These are phyloP conservation scores for Fusarium heterosporum DNA, from an alignment of 2,329 filamentous ascomycete genomes.

Conservation along the genomic window DNA sequence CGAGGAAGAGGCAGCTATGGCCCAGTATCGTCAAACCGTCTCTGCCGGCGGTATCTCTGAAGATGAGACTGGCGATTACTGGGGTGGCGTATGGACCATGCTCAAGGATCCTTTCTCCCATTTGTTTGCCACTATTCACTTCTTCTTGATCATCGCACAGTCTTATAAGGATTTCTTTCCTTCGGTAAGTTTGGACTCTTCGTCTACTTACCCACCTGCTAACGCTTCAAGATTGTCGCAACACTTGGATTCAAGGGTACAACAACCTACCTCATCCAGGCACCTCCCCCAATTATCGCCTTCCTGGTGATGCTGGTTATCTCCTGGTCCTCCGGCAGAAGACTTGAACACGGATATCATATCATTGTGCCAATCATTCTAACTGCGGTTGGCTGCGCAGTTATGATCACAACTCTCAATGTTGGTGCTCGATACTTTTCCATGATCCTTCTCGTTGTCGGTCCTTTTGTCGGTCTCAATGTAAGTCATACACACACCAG, in stretches of 20 bases:
- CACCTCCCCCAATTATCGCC: conserved; percentile 57
- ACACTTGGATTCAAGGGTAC: conserved; percentile 47
- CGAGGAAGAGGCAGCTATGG: conserved; percentile 55
- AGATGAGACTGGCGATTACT: conserved; percentile 55
- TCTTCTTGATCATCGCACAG: conserved; percentile 57
- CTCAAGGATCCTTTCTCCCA: conserved; percentile 54
- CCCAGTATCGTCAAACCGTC: conserved; percentile 52
- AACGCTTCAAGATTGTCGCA: conserved; percentile 41
- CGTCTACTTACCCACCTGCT: accelerated
- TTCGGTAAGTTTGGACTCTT: conserved; percentile 41
- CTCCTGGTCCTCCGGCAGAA: conserved; percentile 55
- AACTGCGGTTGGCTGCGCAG: conserved; percentile 54
- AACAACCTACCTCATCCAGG: conserved; percentile 56
- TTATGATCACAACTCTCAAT: conserved; percentile 56
- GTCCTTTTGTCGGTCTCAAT: conserved; percentile 55
- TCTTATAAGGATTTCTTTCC: conserved; percentile 59
- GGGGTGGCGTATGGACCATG: conserved; percentile 52
- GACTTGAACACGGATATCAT: conserved; percentile 56
- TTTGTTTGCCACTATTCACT: conserved; percentile 55
- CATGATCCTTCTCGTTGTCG: conserved; percentile 55
- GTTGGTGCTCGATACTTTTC: conserved; percentile 57
- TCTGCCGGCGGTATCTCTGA: conserved; percentile 52
- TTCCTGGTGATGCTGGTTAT: conserved; percentile 53
- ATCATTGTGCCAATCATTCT: conserved; percentile 55
- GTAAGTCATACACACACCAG: conserved; percentile 20